Conservation (phyloP, 75 land plant genomes). For the Adiantum capillusveneris region DNA sequence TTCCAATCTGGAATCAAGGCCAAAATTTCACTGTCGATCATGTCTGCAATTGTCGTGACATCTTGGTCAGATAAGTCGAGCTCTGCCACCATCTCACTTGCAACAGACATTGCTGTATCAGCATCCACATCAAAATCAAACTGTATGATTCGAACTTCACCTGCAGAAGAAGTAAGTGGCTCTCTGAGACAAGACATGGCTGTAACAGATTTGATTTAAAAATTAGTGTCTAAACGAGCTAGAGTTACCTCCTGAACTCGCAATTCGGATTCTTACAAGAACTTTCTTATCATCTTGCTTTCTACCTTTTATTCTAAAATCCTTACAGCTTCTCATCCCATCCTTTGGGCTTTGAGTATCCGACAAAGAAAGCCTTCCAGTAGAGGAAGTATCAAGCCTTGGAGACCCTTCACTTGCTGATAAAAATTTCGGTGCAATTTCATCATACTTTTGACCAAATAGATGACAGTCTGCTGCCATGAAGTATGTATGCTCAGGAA, state of each 20-base stretch:
- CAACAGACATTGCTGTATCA: slow-evolving; percentile 19
- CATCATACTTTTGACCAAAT: too few species aligned
- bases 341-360: not conserved
- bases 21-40: slow-evolving; percentile 12
- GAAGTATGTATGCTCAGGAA: too few species aligned
- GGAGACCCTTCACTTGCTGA: too few species aligned
- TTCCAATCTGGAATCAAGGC: slow-evolving; percentile 18
- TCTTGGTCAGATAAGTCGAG: slow-evolving; percentile 19
- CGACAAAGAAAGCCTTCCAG: too few species aligned
- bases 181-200: not conserved
- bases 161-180: not conserved
- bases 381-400: too few species aligned
- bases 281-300: not conserved
- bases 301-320: not conserved
- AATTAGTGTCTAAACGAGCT: not conserved
- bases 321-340: not conserved
- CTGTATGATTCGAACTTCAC: slow-evolving; percentile 7
- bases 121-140: slow-evolving; percentile 13
- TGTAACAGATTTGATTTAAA: not conserved
- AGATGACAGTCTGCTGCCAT: too few species aligned
- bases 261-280: not conserved
- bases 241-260: not conserved
- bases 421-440: too few species aligned
- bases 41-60: slow-evolving; percentile 16
- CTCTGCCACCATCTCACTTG: slow-evolving; percentile 19